phyloP scores from a whole-genome alignment of 495 filamentous ascomycete genomes.

The Podospora fimiseda region DNA sequence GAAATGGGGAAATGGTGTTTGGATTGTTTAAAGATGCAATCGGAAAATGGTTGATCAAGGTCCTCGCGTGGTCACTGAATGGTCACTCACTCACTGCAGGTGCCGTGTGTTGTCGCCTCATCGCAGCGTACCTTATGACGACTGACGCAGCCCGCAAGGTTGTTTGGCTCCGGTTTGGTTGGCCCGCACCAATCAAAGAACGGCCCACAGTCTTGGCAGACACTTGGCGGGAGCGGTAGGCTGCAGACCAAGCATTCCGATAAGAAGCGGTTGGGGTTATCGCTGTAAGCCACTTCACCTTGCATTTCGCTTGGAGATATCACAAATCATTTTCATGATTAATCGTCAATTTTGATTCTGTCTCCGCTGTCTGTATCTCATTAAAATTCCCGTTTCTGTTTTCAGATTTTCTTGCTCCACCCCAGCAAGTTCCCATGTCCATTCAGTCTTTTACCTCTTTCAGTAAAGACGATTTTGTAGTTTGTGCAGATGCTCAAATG shows the following conservation, averaged over 20 bases:
- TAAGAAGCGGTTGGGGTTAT: background rate
- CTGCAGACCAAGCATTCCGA: background rate
- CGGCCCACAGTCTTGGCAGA: background rate
- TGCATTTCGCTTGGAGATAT: background rate
- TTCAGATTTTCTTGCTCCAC: too few species aligned
- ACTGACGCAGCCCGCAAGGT: slow-evolving; percentile 4
- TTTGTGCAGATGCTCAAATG: background rate
- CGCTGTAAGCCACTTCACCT: background rate
- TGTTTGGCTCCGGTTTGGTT: too few species aligned
- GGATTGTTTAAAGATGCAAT: too few species aligned
- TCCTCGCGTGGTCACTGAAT: background rate
- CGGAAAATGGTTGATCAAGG: background rate
- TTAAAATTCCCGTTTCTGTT: too few species aligned
- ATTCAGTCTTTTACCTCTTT: background rate
- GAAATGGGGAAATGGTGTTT: too few species aligned
- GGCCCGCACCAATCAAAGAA: slow-evolving; percentile 8
- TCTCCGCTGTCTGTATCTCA: too few species aligned
- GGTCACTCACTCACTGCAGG: background rate
- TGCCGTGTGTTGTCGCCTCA: background rate
- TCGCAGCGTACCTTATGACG: slow-evolving; percentile 10
- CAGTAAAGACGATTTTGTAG: background rate
- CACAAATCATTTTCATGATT: too few species aligned
- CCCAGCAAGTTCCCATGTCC: too few species aligned
- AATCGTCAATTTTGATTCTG: too few species aligned
- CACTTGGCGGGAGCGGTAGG: background rate